phyloP scores from a whole-genome alignment of 1,284 basidiomycete genomes.

The Cystobasidium slooffiae region DNA sequence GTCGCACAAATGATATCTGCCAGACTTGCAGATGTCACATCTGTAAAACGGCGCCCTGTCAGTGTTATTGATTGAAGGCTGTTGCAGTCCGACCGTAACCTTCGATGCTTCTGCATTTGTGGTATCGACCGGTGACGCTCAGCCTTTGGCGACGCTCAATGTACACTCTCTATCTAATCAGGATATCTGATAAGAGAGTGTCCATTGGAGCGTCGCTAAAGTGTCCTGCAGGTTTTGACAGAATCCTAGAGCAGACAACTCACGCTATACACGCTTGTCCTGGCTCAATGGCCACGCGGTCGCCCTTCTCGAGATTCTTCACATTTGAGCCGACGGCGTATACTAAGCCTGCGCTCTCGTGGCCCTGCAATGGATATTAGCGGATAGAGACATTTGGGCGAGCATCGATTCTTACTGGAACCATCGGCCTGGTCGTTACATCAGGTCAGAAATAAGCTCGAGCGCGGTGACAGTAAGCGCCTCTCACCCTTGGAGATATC shows the following conservation, averaged over 20 bases:
- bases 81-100: too few species aligned
- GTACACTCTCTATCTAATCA: neutral
- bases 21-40: conserved; percentile 62
- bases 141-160: neutral
- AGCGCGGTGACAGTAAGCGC: neutral
- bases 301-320: conserved; percentile 74
- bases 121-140: too few species aligned
- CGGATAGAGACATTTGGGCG: neutral
- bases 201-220: too few species aligned
- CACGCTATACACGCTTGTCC: conserved; percentile 61
- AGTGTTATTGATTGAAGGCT: too few species aligned
- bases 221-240: too few species aligned
- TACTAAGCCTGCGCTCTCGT: conserved; percentile 63
- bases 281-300: conserved; percentile 70
- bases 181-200: too few species aligned
- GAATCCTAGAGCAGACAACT: neutral
- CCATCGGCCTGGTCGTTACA: neutral
- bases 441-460: neutral
- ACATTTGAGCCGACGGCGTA: conserved; percentile 70
- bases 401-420: neutral
- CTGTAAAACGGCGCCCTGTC: conserved; percentile 62
- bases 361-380: conserved; percentile 64
- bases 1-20: conserved; percentile 61
- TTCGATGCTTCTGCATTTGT: too few species aligned
- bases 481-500: conserved; percentile 4